Conservation (phyloP, 2,329 filamentous ascomycete species). For the Cladosporium sp. region DNA sequence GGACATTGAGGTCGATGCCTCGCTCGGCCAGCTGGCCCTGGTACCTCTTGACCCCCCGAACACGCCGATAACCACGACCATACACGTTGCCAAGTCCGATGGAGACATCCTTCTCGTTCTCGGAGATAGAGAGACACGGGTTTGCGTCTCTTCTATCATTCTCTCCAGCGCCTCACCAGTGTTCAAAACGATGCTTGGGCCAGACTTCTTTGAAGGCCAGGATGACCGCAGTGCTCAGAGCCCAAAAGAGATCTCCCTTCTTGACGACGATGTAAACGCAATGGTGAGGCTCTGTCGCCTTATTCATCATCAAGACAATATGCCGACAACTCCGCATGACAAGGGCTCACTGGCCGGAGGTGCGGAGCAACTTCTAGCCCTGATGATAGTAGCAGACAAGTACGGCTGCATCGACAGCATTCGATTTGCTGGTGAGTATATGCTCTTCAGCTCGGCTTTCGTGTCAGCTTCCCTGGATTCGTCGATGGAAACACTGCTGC, state of each 20-base stretch:
- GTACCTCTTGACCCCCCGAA: too few species aligned
- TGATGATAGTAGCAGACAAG: background rate
- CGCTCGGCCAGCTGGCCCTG: too few species aligned
- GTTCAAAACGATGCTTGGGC: background rate
- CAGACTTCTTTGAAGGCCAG: background rate
- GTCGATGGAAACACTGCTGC: too few species aligned
- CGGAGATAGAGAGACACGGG: background rate
- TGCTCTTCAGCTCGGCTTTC: too few species aligned
- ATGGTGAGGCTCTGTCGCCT: background rate
- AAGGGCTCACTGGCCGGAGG: too few species aligned
- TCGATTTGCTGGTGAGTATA: background rate
- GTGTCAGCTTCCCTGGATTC: too few species aligned
- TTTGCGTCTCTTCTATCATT: background rate
- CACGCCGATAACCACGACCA: background rate
- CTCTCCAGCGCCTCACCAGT: background rate
- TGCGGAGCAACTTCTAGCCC: too few species aligned
- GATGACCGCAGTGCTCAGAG: background rate
- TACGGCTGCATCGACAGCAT: background rate
- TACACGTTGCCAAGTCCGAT: background rate
- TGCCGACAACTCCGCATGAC: background rate
- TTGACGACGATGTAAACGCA: background rate
- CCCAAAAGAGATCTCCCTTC: background rate
- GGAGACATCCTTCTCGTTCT: background rate
- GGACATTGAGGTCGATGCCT: too few species aligned
- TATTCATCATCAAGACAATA: background rate